A percentile compares a stretch with the other conserved stretches of the same genome.
phyloP scores from a whole-genome alignment of 371 early-diverging fungal genomes.

The Dichotomocladium elegans region DNA sequence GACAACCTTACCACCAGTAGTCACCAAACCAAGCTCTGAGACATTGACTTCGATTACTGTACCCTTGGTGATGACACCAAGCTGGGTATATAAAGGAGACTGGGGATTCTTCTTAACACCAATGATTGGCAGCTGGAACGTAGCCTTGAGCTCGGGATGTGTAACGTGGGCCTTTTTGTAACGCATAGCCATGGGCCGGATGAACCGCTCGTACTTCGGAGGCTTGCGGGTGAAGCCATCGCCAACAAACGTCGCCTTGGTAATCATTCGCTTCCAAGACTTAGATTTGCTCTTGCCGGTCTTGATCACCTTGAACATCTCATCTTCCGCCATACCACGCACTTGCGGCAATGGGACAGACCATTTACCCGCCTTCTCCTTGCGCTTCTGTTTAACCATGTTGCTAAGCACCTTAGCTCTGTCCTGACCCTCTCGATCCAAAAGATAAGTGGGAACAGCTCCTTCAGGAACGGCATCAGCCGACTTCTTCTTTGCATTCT shows the following conservation, averaged over 20 bases:
- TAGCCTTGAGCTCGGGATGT: conserved; percentile 98
- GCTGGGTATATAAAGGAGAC: conserved; percentile 95
- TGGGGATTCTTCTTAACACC: conserved; percentile 99
- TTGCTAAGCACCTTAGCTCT: conserved; percentile 96
- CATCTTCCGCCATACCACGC: conserved; percentile 98
- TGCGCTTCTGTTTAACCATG: conserved; percentile 99
- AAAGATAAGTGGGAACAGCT: conserved; percentile 97
- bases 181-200: conserved; percentile 99
- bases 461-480: conserved; percentile 90
- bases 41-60: conserved; percentile 96
- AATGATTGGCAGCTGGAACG: conserved; percentile 98
- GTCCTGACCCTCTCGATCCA: conserved; percentile 98
- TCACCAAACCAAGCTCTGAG: conserved; percentile 97
- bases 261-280: conserved; percentile 99
- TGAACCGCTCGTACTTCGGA: conserved; percentile 99
- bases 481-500: conserved; percentile 87
- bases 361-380: conserved; percentile 99
- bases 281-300: conserved; percentile 96
- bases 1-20: conserved; percentile 98
- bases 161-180: conserved; percentile 99
- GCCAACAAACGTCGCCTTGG: conserved; percentile 99
- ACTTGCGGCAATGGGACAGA: conserved; percentile 98
- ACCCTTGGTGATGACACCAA: conserved; percentile 99
- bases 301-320: conserved; percentile 98
- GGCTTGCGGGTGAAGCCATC: conserved; percentile 99